Evolutionary conservation across 306 rosid species (phyloP).

Genomic region (Vigna trinervia): DNA sequence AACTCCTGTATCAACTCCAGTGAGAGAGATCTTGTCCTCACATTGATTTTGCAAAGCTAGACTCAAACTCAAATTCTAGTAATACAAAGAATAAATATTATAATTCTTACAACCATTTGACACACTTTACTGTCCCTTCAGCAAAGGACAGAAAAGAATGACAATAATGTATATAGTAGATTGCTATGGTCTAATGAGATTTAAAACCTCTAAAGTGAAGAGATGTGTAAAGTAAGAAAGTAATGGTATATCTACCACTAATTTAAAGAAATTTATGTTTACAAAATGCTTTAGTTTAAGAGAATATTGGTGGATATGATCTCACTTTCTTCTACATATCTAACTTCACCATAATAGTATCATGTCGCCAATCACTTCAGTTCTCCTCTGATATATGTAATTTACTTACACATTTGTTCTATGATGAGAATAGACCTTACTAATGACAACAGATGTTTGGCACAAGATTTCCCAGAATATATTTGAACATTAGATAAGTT

Average conservation of each 20-base stretch:
- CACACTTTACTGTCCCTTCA: neutral
- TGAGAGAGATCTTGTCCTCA: no score
- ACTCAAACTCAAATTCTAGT: no score
- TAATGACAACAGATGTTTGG: neutral
- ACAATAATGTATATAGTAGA: slow-evolving; percentile 19
- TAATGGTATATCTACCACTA: neutral
- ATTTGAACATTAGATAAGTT: neutral
- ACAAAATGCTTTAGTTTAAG: slow-evolving; percentile 2
- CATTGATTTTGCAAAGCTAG: no score
- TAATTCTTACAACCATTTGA: neutral
- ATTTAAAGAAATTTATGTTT: neutral
- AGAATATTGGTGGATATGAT: neutral
- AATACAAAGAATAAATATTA: neutral
- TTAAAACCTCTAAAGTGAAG: neutral
- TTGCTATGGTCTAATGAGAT: slow-evolving; percentile 8
- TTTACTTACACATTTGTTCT: neutral
- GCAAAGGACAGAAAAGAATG: neutral
- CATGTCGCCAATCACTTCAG: neutral
- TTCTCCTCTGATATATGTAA: neutral
- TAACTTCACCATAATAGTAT: neutral
- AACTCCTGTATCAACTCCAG: neutral
- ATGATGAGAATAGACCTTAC: neutral
- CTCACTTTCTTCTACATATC: neutral
- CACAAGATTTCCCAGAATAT: neutral
- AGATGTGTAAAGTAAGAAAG: neutral